phyloP scores from a whole-genome alignment of 2,329 filamentous ascomycete genomes.

The Tolypocladium inflatum region DNA sequence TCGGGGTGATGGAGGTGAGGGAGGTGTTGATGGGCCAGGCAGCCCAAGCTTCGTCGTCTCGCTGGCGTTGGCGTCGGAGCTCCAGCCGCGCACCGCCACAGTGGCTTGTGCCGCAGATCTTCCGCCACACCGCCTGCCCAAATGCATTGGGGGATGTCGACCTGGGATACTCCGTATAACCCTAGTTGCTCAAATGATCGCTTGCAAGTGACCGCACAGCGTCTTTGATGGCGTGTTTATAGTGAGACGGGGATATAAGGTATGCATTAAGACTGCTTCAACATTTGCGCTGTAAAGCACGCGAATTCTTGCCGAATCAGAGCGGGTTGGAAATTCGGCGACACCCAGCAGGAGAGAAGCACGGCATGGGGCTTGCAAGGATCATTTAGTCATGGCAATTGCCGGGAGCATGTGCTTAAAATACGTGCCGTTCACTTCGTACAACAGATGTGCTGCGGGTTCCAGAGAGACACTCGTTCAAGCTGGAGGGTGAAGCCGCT shows the following conservation, averaged over 20 bases:
- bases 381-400: neutral
- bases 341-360: neutral
- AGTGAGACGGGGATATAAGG: neutral
- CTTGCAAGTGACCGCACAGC: neutral
- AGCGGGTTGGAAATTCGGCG: neutral
- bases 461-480: neutral
- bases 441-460: neutral
- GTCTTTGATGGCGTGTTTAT: neutral
- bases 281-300: neutral
- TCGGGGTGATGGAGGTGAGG: neutral
- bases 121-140: constrained; percentile 10
- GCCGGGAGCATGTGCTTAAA: neutral
- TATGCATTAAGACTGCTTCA: too few relatives aligned
- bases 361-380: neutral
- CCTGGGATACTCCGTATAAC: neutral
- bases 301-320: neutral
- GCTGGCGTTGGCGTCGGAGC: neutral
- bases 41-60: constrained; percentile 14
- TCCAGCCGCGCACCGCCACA: constrained; percentile 2
- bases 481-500: neutral
- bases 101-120: constrained; percentile 3
- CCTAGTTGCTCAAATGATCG: neutral
- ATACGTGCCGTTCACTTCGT: neutral
- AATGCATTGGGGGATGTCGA: neutral
- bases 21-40: constrained; percentile 6